Evolutionary conservation across 495 filamentous ascomycete species (phyloP), one percentile per base, ranked within the genome.

Genomic region (Penicillium paxilli): DNA sequence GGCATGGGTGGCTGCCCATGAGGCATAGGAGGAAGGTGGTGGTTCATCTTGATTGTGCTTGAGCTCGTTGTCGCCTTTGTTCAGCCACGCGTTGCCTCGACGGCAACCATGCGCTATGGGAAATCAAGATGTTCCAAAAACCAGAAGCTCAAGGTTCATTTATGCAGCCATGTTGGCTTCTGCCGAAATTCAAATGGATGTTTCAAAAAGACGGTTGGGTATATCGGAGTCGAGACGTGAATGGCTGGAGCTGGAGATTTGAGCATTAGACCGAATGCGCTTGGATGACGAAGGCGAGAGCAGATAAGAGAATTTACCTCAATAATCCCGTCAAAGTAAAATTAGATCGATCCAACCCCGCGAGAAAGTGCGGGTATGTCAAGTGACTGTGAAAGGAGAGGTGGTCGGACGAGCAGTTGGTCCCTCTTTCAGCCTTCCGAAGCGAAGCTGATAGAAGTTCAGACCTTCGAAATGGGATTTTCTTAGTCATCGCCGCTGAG

Each of bases 1-100:
- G 75, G 74, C 64, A 81, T 75, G 33, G 80, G 76, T 49, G 78
- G 76, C 70, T 79, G 80, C 72, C 77, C 78, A 72, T 78, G 79
- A 58, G 77, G 73, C 69, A 80, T 72, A 48, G 74, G 69, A 58
- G 80, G 73, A 63, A 80, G 60, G 61, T 82, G 76, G 60, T 78
- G 75, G 65, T 82, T 83, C 76, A 83, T 83, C 67, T 72, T 75
- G 72, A 72, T 65, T 60, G 62, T 68, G 63, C 68, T 68, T 47
- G 57, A 65, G 52, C 60, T 54, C 63, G 50, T 30, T 26, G 53
- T 70, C 67, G 73, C 64, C 67, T 73, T 67, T 52, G 60, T 66
- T 69, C 51, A 70, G 56, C 67, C 71, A 73, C 71, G 68, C 70
- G 66, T 71, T 72, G 64, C 71, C 66, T 74, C 71, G 66, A 73